Percentiles rank a stretch among this genome's conserved stretches.
Conservation (phyloP, 257 asterid genomes). For the Buddleja alternifolia region DNA sequence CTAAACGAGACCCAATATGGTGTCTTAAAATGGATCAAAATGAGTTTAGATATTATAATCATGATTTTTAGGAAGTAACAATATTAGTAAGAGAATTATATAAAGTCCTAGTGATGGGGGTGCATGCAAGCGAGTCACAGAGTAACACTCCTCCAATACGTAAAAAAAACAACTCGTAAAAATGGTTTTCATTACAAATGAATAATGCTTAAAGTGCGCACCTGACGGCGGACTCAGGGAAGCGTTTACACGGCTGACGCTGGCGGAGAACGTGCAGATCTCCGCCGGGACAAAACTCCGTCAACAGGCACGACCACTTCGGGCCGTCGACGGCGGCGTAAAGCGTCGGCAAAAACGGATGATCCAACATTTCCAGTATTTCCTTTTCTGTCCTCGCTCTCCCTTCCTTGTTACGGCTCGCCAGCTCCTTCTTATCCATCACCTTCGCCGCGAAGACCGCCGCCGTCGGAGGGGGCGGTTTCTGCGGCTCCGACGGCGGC, state of each 20-base stretch:
- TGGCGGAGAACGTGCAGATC: slow-evolving; percentile 97
- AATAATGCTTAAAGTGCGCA: slow-evolving; percentile 34
- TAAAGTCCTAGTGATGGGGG: slow-evolving; percentile 1
- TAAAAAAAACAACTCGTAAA: background rate
- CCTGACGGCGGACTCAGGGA: slow-evolving; percentile 92
- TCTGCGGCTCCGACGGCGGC: slow-evolving; percentile 23
- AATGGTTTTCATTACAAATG: background rate
- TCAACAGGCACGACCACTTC: slow-evolving; percentile 83
- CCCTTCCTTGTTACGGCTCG: slow-evolving; percentile 84
- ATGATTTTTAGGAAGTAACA: no score
- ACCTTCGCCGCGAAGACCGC: slow-evolving; percentile 87
- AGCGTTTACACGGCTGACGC: slow-evolving; percentile 88
- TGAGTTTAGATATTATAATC: no score
- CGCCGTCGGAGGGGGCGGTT: slow-evolving; percentile 19
- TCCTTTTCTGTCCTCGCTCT: slow-evolving; percentile 87
- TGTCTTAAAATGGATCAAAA: no score
- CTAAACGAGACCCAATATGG: no score
- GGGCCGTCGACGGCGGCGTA: slow-evolving; percentile 81
- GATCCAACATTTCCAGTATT: slow-evolving; percentile 84
- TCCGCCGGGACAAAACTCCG: slow-evolving; percentile 98
- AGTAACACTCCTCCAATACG: slow-evolving; percentile 8
- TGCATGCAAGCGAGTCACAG: slow-evolving; percentile 34
- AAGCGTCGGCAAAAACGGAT: slow-evolving; percentile 87
- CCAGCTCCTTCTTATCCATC: slow-evolving; percentile 84
- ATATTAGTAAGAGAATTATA: background rate